Conservation (phyloP, 805 yeast genomes). For the Candida parachauliodes region DNA sequence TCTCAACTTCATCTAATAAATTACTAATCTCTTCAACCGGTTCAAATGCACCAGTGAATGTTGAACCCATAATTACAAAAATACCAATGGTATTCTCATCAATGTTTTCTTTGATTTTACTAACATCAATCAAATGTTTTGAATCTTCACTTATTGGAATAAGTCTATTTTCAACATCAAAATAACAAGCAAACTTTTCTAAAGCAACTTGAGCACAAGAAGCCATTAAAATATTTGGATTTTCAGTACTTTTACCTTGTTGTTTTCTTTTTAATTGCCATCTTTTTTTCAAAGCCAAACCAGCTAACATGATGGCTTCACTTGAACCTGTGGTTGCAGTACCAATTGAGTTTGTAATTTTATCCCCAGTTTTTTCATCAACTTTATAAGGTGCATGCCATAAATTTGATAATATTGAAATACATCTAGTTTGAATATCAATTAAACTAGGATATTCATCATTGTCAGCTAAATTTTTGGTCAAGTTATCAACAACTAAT, state of each 20-base stretch:
- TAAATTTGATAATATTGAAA: conserved; percentile 70
- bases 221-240: conserved; percentile 89
- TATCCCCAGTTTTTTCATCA: conserved; percentile 22
- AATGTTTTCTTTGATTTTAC: conserved; percentile 55
- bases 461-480: conserved; percentile 87
- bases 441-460: conserved; percentile 89
- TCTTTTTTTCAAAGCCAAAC: conserved; percentile 83
- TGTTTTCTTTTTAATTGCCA: conserved; percentile 72
- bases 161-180: conserved; percentile 83
- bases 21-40: conserved; percentile 58
- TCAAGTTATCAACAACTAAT: conserved; percentile 65
- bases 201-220: conserved; percentile 91
- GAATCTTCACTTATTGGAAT: conserved; percentile 60
- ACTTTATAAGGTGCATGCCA: conserved; percentile 65
- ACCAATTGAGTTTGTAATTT: conserved; percentile 54
- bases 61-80: conserved; percentile 84
- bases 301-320: conserved; percentile 92
- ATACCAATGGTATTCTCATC: conserved; percentile 94
- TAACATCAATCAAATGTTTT: conserved; percentile 62
- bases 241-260: conserved; percentile 53
- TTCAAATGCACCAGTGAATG: conserved; percentile 92
- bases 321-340: conserved; percentile 93
- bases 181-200: conserved; percentile 91
- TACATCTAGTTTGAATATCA: conserved; percentile 77
- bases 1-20: conserved; percentile 68